Evolutionary conservation across 257 asterid species (phyloP).

Genomic region (Haberlea rhodopensis): DNA sequence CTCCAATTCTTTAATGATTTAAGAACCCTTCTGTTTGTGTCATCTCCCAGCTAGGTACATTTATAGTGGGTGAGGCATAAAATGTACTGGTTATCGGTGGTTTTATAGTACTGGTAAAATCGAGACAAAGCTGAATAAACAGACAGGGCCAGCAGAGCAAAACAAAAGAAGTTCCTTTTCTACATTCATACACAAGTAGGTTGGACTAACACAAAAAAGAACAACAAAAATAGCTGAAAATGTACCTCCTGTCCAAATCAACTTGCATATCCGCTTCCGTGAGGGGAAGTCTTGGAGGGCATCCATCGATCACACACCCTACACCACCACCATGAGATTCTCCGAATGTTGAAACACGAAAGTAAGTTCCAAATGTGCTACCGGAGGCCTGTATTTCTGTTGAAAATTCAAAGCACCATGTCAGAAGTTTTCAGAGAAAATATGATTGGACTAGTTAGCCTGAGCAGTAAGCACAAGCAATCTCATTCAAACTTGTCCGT

Average conservation of each 20-base stretch:
- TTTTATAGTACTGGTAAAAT: not conserved
- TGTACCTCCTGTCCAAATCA: slow-evolving; percentile 89
- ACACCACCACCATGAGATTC: slow-evolving; percentile 99
- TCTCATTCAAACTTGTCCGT: not conserved
- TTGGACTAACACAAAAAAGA: slow-evolving; percentile 13
- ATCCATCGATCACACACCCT: slow-evolving; percentile 95
- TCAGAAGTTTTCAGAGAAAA: not conserved
- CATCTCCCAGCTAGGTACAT: not conserved
- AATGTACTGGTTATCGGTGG: not conserved
- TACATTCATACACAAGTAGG: slow-evolving; percentile 9
- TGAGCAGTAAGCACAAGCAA: not conserved
- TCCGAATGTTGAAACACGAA: slow-evolving; percentile 92
- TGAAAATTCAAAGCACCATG: not conserved
- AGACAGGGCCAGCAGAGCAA: slow-evolving; percentile 3
- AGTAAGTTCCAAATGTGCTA: slow-evolving; percentile 71
- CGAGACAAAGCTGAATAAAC: slow-evolving; percentile 2
- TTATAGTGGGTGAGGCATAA: not conserved
- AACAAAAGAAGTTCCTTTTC: not conserved
- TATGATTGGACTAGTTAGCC: not conserved
- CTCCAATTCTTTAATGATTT: slow-evolving; percentile 1
- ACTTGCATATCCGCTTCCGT: slow-evolving; percentile 90
- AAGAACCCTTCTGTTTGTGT: not conserved
- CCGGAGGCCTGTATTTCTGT: slow-evolving; percentile 83
- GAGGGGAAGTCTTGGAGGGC: slow-evolving; percentile 92
- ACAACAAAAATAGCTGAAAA: slow-evolving; percentile 17